Evolutionary conservation across 2,329 filamentous ascomycete species (phyloP).

Genomic region (Paecilomyces sp.): DNA sequence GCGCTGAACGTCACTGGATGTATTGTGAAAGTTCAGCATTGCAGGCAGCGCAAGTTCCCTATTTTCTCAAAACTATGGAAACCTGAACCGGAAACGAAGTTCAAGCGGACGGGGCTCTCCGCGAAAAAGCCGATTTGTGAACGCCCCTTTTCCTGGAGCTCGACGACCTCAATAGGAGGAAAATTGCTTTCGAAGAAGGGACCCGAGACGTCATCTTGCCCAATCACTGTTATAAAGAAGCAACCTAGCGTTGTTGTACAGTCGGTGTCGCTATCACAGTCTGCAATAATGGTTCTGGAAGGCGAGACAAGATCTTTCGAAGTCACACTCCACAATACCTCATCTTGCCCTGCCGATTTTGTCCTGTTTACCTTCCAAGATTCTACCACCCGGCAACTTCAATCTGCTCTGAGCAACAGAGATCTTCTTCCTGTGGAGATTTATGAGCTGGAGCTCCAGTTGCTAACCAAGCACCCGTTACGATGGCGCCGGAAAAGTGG

Average conservation of each 20-base stretch:
- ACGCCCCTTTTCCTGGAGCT: slow-evolving; percentile 38
- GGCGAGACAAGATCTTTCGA: slow-evolving; percentile 74
- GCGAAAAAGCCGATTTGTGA: slow-evolving; percentile 47
- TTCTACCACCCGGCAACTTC: slow-evolving; percentile 71
- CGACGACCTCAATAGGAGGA: slow-evolving; percentile 30
- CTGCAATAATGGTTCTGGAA: slow-evolving; percentile 85
- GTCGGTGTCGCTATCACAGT: slow-evolving; percentile 71
- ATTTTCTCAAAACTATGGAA: slow-evolving; percentile 75
- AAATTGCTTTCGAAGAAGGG: slow-evolving; percentile 25
- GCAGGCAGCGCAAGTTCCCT: slow-evolving; percentile 73
- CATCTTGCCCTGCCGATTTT: slow-evolving; percentile 70
- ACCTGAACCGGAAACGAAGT: slow-evolving; percentile 60
- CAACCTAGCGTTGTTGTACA: slow-evolving; percentile 74
- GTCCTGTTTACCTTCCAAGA: slow-evolving; percentile 84
- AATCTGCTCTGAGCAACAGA: slow-evolving; percentile 66
- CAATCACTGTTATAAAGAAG: slow-evolving; percentile 67
- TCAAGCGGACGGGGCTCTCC: slow-evolving; percentile 66
- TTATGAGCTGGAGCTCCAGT: slow-evolving; percentile 77
- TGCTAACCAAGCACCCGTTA: slow-evolving; percentile 65
- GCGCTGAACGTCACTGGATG: slow-evolving; percentile 70
- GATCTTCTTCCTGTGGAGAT: slow-evolving; percentile 72
- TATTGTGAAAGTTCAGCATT: slow-evolving; percentile 70
- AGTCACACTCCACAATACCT: slow-evolving; percentile 73
- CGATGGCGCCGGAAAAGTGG: slow-evolving; percentile 45
- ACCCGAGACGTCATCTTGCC: slow-evolving; percentile 30